Percentiles rank a stretch among this genome's conserved stretches.
Evolutionary conservation across 208 protist genomes (phyloP).

Genomic region (Perkinsela sp.): DNA sequence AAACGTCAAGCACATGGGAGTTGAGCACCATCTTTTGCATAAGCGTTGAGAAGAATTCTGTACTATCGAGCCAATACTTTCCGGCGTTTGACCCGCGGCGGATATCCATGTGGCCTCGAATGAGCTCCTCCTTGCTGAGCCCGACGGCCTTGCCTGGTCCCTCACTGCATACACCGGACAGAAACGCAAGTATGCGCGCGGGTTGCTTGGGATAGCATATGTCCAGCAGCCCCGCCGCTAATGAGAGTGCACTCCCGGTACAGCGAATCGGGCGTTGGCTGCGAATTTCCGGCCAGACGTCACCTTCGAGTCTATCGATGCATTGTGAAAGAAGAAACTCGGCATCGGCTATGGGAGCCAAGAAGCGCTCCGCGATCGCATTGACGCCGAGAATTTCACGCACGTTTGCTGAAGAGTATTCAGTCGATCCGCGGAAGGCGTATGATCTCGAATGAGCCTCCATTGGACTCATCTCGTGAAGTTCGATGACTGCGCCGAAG

Average conservation of each 20-base stretch:
- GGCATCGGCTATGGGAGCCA: slow-evolving; percentile 30
- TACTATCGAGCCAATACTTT: slow-evolving; percentile 30
- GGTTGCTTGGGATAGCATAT: slow-evolving; percentile 50
- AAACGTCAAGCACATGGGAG: slow-evolving; percentile 83
- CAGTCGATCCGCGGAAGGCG: slow-evolving; percentile 34
- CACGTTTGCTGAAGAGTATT: slow-evolving; percentile 22
- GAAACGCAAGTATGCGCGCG: slow-evolving; percentile 76
- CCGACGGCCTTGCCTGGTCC: slow-evolving; percentile 74
- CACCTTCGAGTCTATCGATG: slow-evolving; percentile 70
- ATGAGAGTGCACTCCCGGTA: slow-evolving; percentile 82
- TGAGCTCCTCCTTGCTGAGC: slow-evolving; percentile 65
- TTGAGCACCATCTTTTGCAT: slow-evolving; percentile 65
- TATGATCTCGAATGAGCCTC: slow-evolving; percentile 45
- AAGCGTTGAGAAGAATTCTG: slow-evolving; percentile 71
- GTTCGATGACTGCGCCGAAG: slow-evolving; percentile 77
- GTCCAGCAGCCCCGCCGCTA: slow-evolving; percentile 76
- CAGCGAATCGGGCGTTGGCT: slow-evolving; percentile 69
- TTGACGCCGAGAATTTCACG: slow-evolving; percentile 9
- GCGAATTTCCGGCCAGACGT: slow-evolving; percentile 76
- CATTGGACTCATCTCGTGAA: slow-evolving; percentile 31
- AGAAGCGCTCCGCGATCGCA: slow-evolving; percentile 16
- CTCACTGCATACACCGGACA: slow-evolving; percentile 75
- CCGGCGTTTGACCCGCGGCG: slow-evolving; percentile 36
- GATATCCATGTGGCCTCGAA: slow-evolving; percentile 85
- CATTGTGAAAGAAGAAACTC: slow-evolving; percentile 38